phyloP scores from a whole-genome alignment of 192 early-diverging fungal genomes.

The Coemansia furcata region DNA sequence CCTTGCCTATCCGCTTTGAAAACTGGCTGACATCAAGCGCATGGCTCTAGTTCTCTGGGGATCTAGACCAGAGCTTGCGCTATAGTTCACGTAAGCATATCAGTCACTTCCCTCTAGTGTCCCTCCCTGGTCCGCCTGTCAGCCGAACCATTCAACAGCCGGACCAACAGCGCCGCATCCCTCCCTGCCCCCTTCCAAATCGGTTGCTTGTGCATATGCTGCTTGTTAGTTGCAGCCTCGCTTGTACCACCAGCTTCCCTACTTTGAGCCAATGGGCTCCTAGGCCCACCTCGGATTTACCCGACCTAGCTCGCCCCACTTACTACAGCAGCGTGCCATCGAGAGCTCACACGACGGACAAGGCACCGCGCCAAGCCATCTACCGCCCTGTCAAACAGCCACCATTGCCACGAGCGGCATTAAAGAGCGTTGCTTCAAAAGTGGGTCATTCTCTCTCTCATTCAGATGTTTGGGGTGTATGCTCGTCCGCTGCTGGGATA shows the following conservation, averaged over 20 bases:
- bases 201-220: background rate
- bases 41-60: background rate
- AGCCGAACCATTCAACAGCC: background rate
- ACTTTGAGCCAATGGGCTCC: background rate
- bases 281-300: background rate
- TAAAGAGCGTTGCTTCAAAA: background rate
- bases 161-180: background rate
- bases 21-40: background rate
- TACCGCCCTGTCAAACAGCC: background rate
- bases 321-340: background rate
- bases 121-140: background rate
- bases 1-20: background rate
- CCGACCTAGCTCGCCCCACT: background rate
- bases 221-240: background rate
- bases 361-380: background rate
- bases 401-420: too few relatives aligned
- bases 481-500: background rate
- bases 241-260: background rate
- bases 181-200: background rate
- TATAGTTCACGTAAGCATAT: background rate
- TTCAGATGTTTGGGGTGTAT: background rate
- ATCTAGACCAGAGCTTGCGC: background rate
- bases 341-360: background rate
- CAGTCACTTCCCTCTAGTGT: background rate
- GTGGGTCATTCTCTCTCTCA: background rate